Evolutionary conservation across 352 stramenopile species (phyloP), one percentile per base, ranked within the genome.

Genomic region (Pythium sukuiense): DNA sequence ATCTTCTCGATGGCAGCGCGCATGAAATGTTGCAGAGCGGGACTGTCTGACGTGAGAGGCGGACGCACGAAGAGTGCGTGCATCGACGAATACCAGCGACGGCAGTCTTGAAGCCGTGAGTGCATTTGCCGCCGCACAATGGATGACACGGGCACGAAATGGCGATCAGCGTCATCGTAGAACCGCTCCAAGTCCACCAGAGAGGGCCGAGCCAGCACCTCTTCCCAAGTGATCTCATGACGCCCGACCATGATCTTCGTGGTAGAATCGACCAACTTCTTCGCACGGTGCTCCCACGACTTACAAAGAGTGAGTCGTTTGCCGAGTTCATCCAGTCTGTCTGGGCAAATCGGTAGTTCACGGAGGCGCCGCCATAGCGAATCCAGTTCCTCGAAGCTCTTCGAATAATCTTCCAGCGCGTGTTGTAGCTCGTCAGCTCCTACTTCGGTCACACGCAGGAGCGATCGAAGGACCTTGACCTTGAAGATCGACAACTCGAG

Each of bases 101-200:
- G 80, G 26, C 81, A 90, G 60, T 92, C 83, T 43, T 95, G 81
- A 4, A 90, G 55, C 3, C 84, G 75, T 1, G 70, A 68, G 53
- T 89, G 77, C 30, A 95, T 43, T 66, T 93, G 81, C 6, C 84
- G 79, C 27, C 79, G 71, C 35, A 92, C 39, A 12, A 92, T 62
- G 8, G 83, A 93, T 6, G 83, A 85, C 16, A 70, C 72, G 0
- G 84, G 80, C 12, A 95, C 81, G 41, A 84, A 89, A 49, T 77
- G 72, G 11, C 37, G 67, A 30, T 92, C 85, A 1, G 81, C 85
- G 46, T 88, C 64, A 3, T 79, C 54, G 48, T 79, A 81, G 24
- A 91, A 88, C 14, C 32, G 53, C 56, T 90, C 79, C 0, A 77
- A 70, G 2, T 87, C 76, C 39, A 83, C 69, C 6, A 92, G 41